Evolutionary conservation across 2,329 filamentous ascomycete genomes (phyloP), one percentile per base, ranked within the genome.

Genomic region (Monilinia fructicola): DNA sequence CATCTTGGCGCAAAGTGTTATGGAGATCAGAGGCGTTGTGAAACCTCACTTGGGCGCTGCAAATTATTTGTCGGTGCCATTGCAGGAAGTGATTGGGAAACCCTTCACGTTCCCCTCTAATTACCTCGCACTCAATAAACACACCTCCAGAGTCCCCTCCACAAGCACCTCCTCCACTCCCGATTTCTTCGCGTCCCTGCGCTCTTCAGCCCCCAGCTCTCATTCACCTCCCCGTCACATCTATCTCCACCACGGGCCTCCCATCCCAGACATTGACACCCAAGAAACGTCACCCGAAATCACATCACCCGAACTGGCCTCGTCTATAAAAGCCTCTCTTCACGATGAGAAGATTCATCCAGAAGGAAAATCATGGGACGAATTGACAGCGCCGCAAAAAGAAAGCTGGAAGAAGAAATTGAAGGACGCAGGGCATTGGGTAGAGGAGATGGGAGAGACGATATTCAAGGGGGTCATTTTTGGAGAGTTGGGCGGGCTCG

Each of bases 401-500:
- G 68, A 72, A 54, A 59, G 42, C 1, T 77, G 75, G 76, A 72
- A 73, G 61, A 60, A 69, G 68, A 74, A 70, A 64, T 65, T 77
- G 50, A 74, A 70, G 59, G 70, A 73, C 14, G 73, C 73, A n/a
- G 76, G 74, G 0, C 71, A 76, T 28, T 76, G 75, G 76, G 73
- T 70, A 5, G 75, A 75, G 63, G 76, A 69, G 26, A 67, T 74
- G 64, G 71, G 71, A 7, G 73, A 74, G 62, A 69, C 72, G 18
- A 67, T 77, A 23, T 70, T 77, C 12, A 76, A 76, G 65, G 75
- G 75, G 0, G 71, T 77, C 1, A 44, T 77, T 10, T 77, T 77
- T 73, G 72, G 74, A 26, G 74, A 76, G 65, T 56, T 77, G 53
- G 74, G 69, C 11, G 75, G 71, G 3, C 69, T 70, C 12, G 71